Percentiles rank a stretch among this genome's conserved stretches.
Conservation (phyloP, 352 stramenopile genomes). For the Saprolegnia parasitica region DNA sequence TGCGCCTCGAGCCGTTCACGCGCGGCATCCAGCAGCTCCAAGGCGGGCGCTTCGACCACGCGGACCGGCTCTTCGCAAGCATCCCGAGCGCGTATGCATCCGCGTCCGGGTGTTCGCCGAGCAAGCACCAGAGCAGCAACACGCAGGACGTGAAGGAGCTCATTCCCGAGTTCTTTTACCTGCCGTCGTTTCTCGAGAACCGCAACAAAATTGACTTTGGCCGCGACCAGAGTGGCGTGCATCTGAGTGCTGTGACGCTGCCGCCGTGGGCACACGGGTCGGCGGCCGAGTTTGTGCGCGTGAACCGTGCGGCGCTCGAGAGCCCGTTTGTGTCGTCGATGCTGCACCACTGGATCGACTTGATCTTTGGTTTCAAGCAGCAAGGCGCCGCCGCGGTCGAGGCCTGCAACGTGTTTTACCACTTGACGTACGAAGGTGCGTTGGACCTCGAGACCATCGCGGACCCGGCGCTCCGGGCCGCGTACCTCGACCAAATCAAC, state of each 20-base stretch:
- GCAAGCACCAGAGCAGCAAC: conserved; percentile 50
- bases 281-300: conserved; percentile 91
- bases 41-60: conserved; percentile 96
- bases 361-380: conserved; percentile 98
- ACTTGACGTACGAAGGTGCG: conserved; percentile 96
- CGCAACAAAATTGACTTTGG: conserved; percentile 94
- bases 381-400: conserved; percentile 90
- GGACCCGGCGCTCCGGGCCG: conserved; percentile 55
- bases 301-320: conserved; percentile 94
- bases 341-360: conserved; percentile 97
- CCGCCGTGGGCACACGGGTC: conserved; percentile 92
- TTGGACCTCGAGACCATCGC: conserved; percentile 91
- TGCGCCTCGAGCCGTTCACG: conserved; percentile 96
- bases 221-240: conserved; percentile 70
- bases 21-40: conserved; percentile 92
- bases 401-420: conserved; percentile 97
- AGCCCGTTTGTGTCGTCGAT: conserved; percentile 93
- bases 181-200: conserved; percentile 95
- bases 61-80: conserved; percentile 95
- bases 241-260: conserved; percentile 88
- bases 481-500: conserved; percentile 94
- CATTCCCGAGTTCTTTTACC: conserved; percentile 97
- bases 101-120: conserved; percentile 36
- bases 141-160: conserved; percentile 98
- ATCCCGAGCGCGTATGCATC: conserved; percentile 90